Conservation (phyloP, 2,329 filamentous ascomycete genomes). For the Sporothrix humicola region DNA sequence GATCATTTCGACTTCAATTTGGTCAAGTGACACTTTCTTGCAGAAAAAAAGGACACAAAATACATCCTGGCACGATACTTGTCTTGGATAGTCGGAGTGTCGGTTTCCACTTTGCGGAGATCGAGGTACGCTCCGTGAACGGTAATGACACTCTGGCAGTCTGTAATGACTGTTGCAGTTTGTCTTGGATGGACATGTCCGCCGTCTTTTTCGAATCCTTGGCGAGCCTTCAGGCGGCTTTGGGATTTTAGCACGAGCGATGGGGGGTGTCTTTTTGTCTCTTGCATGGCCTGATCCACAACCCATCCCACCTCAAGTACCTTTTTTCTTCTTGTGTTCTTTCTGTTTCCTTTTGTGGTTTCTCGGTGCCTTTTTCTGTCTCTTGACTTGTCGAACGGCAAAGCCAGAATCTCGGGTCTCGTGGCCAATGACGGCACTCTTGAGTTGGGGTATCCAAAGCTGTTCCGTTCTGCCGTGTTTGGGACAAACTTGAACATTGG, state of each 20-base stretch:
- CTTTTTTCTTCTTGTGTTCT: not conserved
- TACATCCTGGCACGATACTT: not conserved
- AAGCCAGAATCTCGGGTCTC: not conserved
- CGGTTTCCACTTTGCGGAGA: conserved; percentile 20
- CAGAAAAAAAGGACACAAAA: not conserved
- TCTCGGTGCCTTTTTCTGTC: not conserved
- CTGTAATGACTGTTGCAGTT: not conserved
- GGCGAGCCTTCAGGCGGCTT: conserved; percentile 1
- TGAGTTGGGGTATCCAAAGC: no score
- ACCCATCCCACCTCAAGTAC: not conserved
- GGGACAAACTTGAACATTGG: not conserved
- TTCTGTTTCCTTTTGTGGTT: not conserved
- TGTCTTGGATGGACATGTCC: not conserved
- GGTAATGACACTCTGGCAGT: not conserved
- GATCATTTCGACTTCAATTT: not conserved
- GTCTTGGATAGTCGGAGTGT: conserved; percentile 22
- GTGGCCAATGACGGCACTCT: conserved; percentile 11
- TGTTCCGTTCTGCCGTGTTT: not conserved
- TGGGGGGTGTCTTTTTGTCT: not conserved
- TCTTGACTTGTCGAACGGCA: not conserved
- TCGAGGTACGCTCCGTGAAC: not conserved
- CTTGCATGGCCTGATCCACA: not conserved
- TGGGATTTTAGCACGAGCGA: not conserved
- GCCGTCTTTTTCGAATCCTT: not conserved
- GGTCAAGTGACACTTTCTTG: not conserved